Percentiles rank a stretch among this genome's conserved stretches.
Evolutionary conservation across 2,329 filamentous ascomycete genomes (phyloP).

Genomic region (Sporothrix variecibatus): DNA sequence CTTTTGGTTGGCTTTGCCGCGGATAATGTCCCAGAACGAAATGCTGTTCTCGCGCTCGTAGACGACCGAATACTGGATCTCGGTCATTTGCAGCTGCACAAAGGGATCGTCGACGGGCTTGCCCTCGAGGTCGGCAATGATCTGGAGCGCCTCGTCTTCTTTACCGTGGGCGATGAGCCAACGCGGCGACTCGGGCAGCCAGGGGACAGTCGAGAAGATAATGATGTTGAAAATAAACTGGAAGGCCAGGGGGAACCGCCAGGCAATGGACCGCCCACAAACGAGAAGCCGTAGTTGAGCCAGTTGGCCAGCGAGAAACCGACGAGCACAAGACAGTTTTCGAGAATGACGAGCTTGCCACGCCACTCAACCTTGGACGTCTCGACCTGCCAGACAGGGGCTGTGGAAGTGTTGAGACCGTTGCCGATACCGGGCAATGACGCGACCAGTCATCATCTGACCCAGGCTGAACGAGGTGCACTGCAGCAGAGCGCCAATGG

Average conservation of each 20-base stretch:
- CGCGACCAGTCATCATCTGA: constrained; percentile 49
- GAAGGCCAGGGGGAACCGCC: constrained; percentile 65
- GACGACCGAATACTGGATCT: constrained; percentile 62
- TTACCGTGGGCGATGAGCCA: constrained; percentile 50
- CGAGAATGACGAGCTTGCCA: constrained; percentile 63
- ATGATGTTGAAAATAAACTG: constrained; percentile 61
- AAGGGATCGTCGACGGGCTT: constrained; percentile 51
- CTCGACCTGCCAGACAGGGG: constrained; percentile 64
- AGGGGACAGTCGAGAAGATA: constrained; percentile 55
- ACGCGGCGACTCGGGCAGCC: constrained; percentile 55
- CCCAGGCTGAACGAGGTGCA: constrained; percentile 42
- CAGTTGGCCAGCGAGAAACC: constrained; percentile 62
- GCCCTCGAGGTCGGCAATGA: constrained; percentile 47
- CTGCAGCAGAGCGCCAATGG: constrained; percentile 47
- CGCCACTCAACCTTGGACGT: constrained; percentile 58
- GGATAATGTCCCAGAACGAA: constrained; percentile 29
- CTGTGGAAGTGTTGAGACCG: constrained; percentile 46
- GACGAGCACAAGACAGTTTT: constrained; percentile 58
- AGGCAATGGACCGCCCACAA: constrained; percentile 52
- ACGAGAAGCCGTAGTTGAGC: constrained; percentile 61
- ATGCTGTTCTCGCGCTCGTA: constrained; percentile 46
- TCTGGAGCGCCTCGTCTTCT: constrained; percentile 46
- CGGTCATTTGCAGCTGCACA: constrained; percentile 54
- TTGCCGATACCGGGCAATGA: constrained; percentile 50
- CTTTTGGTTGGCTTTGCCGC: constrained; percentile 28